Evolutionary conservation across 2,329 filamentous ascomycete species (phyloP).

Genomic region (Ascochyta rabiei): DNA sequence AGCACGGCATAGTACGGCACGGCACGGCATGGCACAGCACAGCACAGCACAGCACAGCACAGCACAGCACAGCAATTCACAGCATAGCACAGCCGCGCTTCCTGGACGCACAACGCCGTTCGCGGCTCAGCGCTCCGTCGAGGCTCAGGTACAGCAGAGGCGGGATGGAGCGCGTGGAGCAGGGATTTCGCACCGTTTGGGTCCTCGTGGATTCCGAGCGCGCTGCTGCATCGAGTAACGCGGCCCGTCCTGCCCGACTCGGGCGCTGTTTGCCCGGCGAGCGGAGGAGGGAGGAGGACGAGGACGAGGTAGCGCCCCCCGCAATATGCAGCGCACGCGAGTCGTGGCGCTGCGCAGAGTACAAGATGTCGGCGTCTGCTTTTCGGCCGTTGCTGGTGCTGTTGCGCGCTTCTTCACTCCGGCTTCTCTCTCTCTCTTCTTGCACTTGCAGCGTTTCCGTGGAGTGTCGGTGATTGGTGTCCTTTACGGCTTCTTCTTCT

Average conservation of each 20-base stretch:
- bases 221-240: constrained; percentile 12
- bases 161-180: background rate
- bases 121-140: too few species aligned
- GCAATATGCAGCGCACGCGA: constrained; percentile 13
- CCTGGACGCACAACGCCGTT: too few species aligned
- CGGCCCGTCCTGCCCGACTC: constrained; percentile 27
- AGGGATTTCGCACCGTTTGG: background rate
- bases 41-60: too few species aligned
- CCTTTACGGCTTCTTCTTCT: background rate
- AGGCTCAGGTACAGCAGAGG: background rate
- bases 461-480: background rate
- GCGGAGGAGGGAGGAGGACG: too few species aligned
- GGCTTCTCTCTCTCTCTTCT: background rate
- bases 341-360: constrained; percentile 9
- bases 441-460: background rate
- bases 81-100: too few species aligned
- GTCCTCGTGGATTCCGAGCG: background rate
- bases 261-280: constrained; percentile 23
- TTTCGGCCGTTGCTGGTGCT: constrained; percentile 4
- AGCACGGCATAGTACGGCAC: too few species aligned
- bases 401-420: background rate
- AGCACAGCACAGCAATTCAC: too few species aligned
- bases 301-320: too few species aligned
- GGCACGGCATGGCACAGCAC: too few species aligned
- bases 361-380: constrained; percentile 20